Evolutionary conservation across 1,139 yeast genomes (phyloP), one percentile per base, ranked within the genome.

Genomic region (Pneumocystis carinii): DNA sequence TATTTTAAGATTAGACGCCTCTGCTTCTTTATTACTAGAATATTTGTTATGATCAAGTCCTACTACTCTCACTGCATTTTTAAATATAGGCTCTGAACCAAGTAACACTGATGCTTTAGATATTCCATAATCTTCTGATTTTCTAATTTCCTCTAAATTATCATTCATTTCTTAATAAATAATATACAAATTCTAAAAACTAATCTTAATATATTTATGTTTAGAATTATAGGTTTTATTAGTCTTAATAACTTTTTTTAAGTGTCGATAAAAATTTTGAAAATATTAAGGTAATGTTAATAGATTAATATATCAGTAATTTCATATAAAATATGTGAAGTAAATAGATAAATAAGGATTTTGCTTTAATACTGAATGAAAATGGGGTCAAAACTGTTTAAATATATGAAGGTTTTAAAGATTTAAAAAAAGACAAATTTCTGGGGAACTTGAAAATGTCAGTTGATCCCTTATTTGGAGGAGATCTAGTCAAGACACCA

Each of bases 51-150:
- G 94, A 75, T 92, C 97, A 61, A 92, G 83, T 63, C 98, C 99
- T 65, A 81, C 77, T 56, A 94, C 96, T 70, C 83, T 81, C 32
- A 82, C 84, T 66, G 87, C 86, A 70, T 81, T 83, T 57, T 82
- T 88, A 14, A 96, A 94, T 63, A 90, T 90, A 2, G 95, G 94
- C 6, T 79, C 89, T 0, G 97, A 89, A 64, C 84, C 85, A 73
- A 86, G 87, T 64, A 92, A 80, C 37, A 92, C 97, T 12, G 97
- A 97, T 69, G 90, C 95, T 2, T 88, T 79, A 27, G 92, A 87
- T 37, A 24, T 29, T 38, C 27, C 42, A 17, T 17, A 10, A 8
- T 57, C 37, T 15, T 57, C 27, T 3, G 5, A 3, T n/a, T n/a
- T n/a, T 27, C n/a, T 41, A 17, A 17, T n/a, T 10, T 19, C 12